A percentile compares a stretch with the other conserved stretches of the same genome.
These are phyloP conservation scores for Penicillium ucsense DNA, from an alignment of 495 filamentous ascomycete genomes.

Conservation along the genomic window DNA sequence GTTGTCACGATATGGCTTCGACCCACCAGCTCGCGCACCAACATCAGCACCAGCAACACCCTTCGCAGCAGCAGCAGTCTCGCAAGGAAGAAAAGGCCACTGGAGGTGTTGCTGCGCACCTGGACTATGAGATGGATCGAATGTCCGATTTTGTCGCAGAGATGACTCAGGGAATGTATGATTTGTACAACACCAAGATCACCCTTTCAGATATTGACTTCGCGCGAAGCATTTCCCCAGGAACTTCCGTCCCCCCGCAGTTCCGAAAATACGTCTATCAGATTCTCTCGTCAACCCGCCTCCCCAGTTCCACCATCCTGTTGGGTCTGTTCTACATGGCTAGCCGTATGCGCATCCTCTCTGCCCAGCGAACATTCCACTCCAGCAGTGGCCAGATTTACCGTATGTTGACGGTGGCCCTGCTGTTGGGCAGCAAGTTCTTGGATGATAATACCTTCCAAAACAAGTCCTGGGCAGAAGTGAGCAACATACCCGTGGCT, in stretches of 20 bases:
- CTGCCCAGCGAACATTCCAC: conserved; percentile 43
- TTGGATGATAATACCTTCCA: conserved; percentile 98
- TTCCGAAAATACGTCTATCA: conserved; percentile 94
- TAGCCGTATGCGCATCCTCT: conserved; percentile 68
- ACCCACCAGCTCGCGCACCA: conserved; percentile 12
- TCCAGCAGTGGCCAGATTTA: conserved; percentile 68
- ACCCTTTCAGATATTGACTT: conserved; percentile 64
- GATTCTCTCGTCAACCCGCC: conserved; percentile 85
- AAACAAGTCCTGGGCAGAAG: conserved; percentile 97
- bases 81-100: conserved; percentile 46
- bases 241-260: conserved; percentile 55
- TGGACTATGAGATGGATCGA: conserved; percentile 97
- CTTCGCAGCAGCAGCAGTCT: conserved; percentile 18
- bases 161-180: conserved; percentile 78
- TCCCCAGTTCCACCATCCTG: conserved; percentile 91
- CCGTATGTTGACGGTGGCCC: conserved; percentile 78
- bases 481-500: conserved; percentile 79
- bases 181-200: conserved; percentile 49
- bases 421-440: conserved; percentile 95
- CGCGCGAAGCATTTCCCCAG: conserved; percentile 66
- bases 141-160: conserved; percentile 98
- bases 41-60: conserved; percentile 15
- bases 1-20: conserved; percentile 28
- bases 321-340: conserved; percentile 87
- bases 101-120: conserved; percentile 88